Evolutionary conservation across 1,139 yeast genomes (phyloP), one percentile per base, ranked within the genome.

Genomic region (Chernovozyma sophiae-reginae): DNA sequence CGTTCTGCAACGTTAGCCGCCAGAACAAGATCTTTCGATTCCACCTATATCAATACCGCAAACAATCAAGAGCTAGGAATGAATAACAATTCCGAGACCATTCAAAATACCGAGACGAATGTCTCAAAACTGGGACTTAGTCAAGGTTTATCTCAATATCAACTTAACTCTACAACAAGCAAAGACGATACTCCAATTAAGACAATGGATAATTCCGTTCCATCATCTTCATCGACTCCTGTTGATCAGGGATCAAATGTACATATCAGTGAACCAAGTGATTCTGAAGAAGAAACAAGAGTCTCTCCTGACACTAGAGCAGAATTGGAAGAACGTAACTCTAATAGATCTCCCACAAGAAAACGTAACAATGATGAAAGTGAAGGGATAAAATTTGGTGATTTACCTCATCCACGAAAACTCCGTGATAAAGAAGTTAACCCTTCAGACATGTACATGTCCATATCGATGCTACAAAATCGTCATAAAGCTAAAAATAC

Each of bases 381-480:
- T 31, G 59, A 53, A 12, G 67, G 66, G 4, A 68, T 70, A 32
- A 52, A 61, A 34, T 70, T 70, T 41, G 74, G 65, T 1, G 55
- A 55, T 34, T 51, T 69, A 25, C 74, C 75, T 0, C 66, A 58
- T 26, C 73, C 74, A 0, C 44, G 56, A 2, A 51, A 49, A 29
- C 51, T 51, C 40, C 52, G 75, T 20, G 61, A 70, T 15, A 65
- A 68, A 17, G 81, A 81, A 29, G 65, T 85, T 10, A 81, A 81
- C 25, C 96, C 96, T 1, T 78, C 84, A 35, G 96, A 89, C 52
- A 82, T 89, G 81, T 82, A 71, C 53, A 72, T 83, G 61, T 86
- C 96, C 2, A 83, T 87, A 46, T 81, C 86, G 35, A 79, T 86
- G 81, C 66, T 87, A 60, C 82, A 81, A 50, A 68, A 72, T 37